Base-by-base conservation (phyloP, 2,329 filamentous ascomycete genomes). In the Aphanocladium album region DNA sequence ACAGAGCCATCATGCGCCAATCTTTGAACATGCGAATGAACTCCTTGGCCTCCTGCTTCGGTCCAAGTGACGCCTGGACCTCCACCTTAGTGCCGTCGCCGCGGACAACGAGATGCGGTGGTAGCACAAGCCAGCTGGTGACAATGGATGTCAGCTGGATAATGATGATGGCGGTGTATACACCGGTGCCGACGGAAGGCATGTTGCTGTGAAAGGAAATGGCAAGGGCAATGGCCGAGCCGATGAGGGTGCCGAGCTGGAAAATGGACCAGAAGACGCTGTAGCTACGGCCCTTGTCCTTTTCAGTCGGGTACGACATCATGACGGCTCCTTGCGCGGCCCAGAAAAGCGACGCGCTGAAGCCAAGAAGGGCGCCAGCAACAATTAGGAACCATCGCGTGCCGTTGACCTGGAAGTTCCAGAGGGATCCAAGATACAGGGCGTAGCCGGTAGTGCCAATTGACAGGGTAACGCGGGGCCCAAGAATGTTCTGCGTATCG, bases 261-360 rank as follows among this genome's bases (percentile, higher is more conserved):
- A 95, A 96, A 70, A 96, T 92, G 72, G 90, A 85, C 91, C 91
- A 96, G 76, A 95, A 95, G 76, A 85, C 85, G 63, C 88, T 88
- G 73, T 95, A 93, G 74, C 89, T 93, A 63, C 86, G 85, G 53
- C 91, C 91, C 79, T 95, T 95, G 64, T 85, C 83, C 30, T 82
- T 74, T 74, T 95, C 90, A 21, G 82, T 78, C 0, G 90, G 90
- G 72, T 95, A 95, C 52, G 88, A 86, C 84, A 93, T 91, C 86
- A 91, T 91, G 69, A 90, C 89, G 57, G 87, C 84, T 60, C 89
- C 88, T 74, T 91, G 88, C 1, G 87, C 89, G 35, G 85, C 85
- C 89, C 89, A 91, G 41, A 91, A 79, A 55, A 91, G 78, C 69
- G 87, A 88, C 52, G 89, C 89, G 69, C 88, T 90, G 62, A 89